phyloP scores from a whole-genome alignment of 805 yeast species.

The Sungouiozyma intestinalis region DNA sequence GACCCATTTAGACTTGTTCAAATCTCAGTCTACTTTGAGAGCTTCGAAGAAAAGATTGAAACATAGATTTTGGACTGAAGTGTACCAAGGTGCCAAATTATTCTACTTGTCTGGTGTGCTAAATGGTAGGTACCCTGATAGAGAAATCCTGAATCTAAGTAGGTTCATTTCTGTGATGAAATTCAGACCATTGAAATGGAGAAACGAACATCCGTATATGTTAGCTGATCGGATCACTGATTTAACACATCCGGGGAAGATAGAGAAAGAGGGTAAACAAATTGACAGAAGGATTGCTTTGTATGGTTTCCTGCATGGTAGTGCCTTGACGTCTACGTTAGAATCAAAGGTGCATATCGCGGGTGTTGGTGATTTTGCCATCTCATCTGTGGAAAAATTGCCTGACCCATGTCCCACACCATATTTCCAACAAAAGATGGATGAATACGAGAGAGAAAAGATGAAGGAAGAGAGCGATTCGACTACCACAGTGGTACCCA shows the following conservation, averaged over 20 bases:
- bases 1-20: conserved; percentile 91
- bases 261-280: conserved; percentile 63
- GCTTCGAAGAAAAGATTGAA: conserved; percentile 86
- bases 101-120: conserved; percentile 91
- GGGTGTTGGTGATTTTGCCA: conserved; percentile 85
- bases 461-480: conserved; percentile 54
- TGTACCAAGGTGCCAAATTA: conserved; percentile 93
- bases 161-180: conserved; percentile 95
- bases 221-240: conserved; percentile 88
- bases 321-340: conserved; percentile 54
- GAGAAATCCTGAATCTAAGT: conserved; percentile 85
- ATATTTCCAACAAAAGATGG: conserved; percentile 72
- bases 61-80: conserved; percentile 97
- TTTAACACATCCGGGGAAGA: conserved; percentile 79
- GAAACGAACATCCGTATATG: conserved; percentile 94
- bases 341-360: conserved; percentile 83
- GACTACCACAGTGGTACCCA: conserved; percentile 45
- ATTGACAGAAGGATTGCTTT: conserved; percentile 82
- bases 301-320: conserved; percentile 92
- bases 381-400: conserved; percentile 68
- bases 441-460: conserved; percentile 68
- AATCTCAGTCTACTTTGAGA: conserved; percentile 77
- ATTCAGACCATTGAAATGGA: conserved; percentile 97
- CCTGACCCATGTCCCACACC: conserved; percentile 99
- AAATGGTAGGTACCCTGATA: conserved; percentile 95